Conservation (phyloP, 257 asterid genomes). For the Ophiorrhiza pumila region DNA sequence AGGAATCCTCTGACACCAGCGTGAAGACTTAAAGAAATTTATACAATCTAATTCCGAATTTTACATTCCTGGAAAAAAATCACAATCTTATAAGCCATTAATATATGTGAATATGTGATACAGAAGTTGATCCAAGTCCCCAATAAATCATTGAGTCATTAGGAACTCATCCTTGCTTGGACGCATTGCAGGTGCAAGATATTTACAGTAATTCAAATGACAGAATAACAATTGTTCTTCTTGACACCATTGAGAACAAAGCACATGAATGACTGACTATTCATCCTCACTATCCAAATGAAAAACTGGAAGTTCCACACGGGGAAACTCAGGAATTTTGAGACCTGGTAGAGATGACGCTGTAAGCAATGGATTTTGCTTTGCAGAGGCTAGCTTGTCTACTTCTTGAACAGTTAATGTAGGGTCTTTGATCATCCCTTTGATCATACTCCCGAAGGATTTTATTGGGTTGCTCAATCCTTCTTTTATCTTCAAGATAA, state of each 20-base stretch:
- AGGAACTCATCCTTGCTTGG: background rate
- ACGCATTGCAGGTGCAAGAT: background rate
- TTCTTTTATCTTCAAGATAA: constrained; percentile 49
- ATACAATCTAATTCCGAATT: too few relatives aligned
- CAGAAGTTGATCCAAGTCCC: too few relatives aligned
- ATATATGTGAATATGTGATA: too few relatives aligned
- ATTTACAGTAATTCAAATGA: background rate
- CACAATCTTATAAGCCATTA: too few relatives aligned
- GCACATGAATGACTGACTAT: background rate
- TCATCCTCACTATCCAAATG: constrained; percentile 33
- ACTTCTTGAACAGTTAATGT: constrained; percentile 11
- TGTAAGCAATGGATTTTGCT: constrained; percentile 23
- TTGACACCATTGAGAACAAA: background rate
- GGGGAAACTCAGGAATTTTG: constrained; percentile 43
- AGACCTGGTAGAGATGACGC: constrained; percentile 41
- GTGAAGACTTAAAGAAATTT: too few relatives aligned
- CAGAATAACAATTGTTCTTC: background rate
- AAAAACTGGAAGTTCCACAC: constrained; percentile 37
- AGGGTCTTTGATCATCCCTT: constrained; percentile 23
- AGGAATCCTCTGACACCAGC: too few relatives aligned
- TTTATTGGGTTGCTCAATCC: constrained; percentile 55
- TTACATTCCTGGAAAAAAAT: too few relatives aligned
- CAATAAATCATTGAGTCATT: background rate
- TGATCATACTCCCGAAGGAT: constrained; percentile 34
- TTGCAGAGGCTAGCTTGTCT: constrained; percentile 20